A percentile compares a stretch with the other conserved stretches of the same genome.
Conservation (phyloP, 176 grass and related monocot genomes). For the Hordeum vulgare region DNA sequence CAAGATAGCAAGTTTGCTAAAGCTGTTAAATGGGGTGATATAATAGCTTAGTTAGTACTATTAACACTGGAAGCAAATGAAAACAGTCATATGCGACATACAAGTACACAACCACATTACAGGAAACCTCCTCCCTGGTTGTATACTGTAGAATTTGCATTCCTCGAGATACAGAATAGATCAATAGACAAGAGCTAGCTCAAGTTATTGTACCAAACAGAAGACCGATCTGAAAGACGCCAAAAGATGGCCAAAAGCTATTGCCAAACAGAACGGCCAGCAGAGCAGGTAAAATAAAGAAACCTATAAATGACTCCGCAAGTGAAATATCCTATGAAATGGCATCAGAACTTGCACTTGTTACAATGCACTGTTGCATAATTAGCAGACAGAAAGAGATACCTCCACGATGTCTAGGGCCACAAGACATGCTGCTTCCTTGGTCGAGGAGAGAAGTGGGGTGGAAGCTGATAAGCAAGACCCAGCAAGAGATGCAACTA, state of each 20-base stretch:
- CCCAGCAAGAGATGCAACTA: conserved; percentile 75
- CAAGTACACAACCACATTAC: neutral
- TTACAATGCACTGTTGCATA: neutral
- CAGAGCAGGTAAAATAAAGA: conserved; percentile 2
- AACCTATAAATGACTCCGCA: neutral
- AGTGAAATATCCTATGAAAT: neutral
- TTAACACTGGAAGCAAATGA: neutral
- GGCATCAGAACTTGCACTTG: neutral
- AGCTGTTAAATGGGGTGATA: neutral
- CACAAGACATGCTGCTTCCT: conserved; percentile 65
- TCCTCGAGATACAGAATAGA: conserved; percentile 1
- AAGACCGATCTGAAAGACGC: neutral
- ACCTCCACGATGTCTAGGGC: conserved; percentile 86
- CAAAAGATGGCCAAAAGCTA: conserved; percentile 26
- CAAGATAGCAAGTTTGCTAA: conserved; percentile 18
- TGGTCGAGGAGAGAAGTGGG: conserved; percentile 78
- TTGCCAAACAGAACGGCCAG: conserved; percentile 5
- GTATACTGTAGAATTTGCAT: neutral
- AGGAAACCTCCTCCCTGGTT: neutral
- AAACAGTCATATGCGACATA: neutral
- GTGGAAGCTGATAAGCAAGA: conserved; percentile 69
- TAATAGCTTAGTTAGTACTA: neutral
- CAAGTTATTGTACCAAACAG: conserved; percentile 10
- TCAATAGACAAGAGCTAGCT: neutral
- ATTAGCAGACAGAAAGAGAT: conserved; percentile 16